Evolutionary conservation across 805 yeast species (phyloP).

Genomic region (Kazachstania kunashirensis): DNA sequence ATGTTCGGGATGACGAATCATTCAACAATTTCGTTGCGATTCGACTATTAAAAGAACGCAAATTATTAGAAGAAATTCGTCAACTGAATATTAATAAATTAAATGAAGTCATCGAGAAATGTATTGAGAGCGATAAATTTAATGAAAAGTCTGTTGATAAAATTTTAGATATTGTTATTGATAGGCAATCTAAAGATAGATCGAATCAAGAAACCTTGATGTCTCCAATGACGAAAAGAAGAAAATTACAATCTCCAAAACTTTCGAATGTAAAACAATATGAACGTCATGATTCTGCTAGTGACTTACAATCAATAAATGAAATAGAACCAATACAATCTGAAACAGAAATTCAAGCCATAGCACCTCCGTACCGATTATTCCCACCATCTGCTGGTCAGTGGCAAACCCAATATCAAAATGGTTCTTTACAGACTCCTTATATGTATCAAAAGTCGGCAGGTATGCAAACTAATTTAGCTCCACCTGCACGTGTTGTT

Average conservation of each 20-base stretch:
- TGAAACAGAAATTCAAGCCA: background rate
- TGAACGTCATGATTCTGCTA: conserved; percentile 8
- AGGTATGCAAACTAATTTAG: background rate
- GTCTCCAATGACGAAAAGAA: conserved; percentile 9
- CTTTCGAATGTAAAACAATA: conserved; percentile 8
- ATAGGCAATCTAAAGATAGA: conserved; percentile 1
- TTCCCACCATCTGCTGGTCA: conserved; percentile 1
- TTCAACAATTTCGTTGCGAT: conserved; percentile 13
- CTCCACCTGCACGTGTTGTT: conserved; percentile 1
- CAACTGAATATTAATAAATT: conserved; percentile 15
- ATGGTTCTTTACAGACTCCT: background rate
- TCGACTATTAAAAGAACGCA: conserved; percentile 13
- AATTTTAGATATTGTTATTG: conserved; percentile 9
- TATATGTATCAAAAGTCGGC: conserved; percentile 3
- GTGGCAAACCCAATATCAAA: conserved; percentile 3
- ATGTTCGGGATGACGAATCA: conserved; percentile 5
- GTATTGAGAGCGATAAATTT: conserved; percentile 12
- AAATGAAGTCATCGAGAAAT: conserved; percentile 13
- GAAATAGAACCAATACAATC: conserved; percentile 4
- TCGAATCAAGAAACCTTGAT: background rate
- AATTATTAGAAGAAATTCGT: conserved; percentile 15
- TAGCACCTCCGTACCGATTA: background rate
- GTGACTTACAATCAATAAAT: conserved; percentile 11
- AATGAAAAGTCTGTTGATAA: conserved; percentile 10
- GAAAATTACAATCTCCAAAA: conserved; percentile 5